Evolutionary conservation across 129 eudicot genomes (phyloP).

Genomic region (Gnaphalium uliginosum): DNA sequence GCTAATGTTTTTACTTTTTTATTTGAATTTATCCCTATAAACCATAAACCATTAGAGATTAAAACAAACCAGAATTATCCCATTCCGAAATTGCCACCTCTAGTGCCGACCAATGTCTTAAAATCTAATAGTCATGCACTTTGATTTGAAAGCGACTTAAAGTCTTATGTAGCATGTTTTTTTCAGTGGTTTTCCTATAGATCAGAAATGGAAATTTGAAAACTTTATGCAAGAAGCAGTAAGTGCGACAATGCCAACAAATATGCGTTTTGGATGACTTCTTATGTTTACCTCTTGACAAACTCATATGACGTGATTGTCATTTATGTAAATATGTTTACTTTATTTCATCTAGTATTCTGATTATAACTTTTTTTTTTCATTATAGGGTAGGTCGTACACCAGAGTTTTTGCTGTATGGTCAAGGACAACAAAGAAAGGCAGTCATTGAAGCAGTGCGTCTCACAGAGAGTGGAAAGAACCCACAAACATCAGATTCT

Average conservation of each 20-base stretch:
- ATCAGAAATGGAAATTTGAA: neutral
- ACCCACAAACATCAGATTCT: conserved; percentile 28
- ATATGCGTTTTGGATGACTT: neutral
- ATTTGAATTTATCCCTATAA: neutral
- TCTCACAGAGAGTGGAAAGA: conserved; percentile 57
- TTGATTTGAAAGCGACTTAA: neutral
- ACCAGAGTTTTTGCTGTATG: conserved; percentile 76
- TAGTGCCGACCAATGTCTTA: neutral
- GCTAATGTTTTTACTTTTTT: neutral
- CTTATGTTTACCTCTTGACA: conserved; percentile 6
- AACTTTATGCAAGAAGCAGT: neutral
- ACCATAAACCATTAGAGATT: neutral
- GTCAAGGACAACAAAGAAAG: conserved; percentile 97
- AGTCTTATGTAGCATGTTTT: neutral
- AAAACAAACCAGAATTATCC: neutral
- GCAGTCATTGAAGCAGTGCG: conserved; percentile 94
- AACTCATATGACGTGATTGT: neutral
- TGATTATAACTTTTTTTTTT: conserved; percentile 16
- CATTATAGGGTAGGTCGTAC: conserved; percentile 76
- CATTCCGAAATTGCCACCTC: neutral
- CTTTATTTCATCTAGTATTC: neutral
- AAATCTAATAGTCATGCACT: neutral
- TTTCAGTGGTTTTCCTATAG: neutral
- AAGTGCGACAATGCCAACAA: neutral
- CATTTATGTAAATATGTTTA: conserved; percentile 14